Evolutionary conservation across 228 moss, liverwort and hornwort genomes (phyloP).

Genomic region (Sphagnum magellanicum): DNA sequence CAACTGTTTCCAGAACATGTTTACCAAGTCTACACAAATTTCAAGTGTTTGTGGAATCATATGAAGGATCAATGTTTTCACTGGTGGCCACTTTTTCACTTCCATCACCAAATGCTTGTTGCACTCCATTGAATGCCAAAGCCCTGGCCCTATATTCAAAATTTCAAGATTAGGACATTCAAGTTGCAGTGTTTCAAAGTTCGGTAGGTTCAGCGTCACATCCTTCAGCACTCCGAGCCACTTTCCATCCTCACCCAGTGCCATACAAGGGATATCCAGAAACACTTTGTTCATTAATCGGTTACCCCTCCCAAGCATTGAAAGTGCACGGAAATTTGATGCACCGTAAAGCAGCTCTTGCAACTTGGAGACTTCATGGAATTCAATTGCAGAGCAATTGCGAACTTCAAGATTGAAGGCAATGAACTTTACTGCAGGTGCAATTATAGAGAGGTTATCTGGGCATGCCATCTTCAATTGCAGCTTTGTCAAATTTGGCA

Average conservation of each 20-base stretch:
- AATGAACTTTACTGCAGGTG: conserved; percentile 16
- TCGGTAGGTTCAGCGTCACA: conserved; percentile 20
- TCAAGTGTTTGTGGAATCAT: conserved; percentile 21
- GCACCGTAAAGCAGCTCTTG: conserved; percentile 46
- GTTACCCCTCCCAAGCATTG: conserved; percentile 17
- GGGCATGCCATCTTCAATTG: conserved; percentile 50
- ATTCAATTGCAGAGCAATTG: conserved; percentile 17
- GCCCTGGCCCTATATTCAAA: conserved; percentile 33
- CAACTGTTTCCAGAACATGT: conserved; percentile 8
- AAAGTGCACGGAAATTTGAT: conserved; percentile 23
- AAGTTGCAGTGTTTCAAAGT: background rate
- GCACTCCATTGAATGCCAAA: conserved; percentile 32
- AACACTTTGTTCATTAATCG: conserved; percentile 21
- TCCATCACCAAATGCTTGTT: background rate
- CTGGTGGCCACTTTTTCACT: conserved; percentile 14
- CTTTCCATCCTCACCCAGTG: conserved; percentile 32
- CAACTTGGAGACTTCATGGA: conserved; percentile 11
- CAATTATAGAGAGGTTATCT: conserved; percentile 20
- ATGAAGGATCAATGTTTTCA: conserved; percentile 32
- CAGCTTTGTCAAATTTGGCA: conserved; percentile 44
- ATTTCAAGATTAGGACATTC: conserved; percentile 19
- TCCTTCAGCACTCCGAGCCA: conserved; percentile 37
- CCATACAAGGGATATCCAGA: conserved; percentile 53
- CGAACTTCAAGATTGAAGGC: conserved; percentile 43
- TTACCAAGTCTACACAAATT: background rate